Evolutionary conservation across 164 flowering plant genomes (phyloP).

Genomic region (Kingdonia uniflora): DNA sequence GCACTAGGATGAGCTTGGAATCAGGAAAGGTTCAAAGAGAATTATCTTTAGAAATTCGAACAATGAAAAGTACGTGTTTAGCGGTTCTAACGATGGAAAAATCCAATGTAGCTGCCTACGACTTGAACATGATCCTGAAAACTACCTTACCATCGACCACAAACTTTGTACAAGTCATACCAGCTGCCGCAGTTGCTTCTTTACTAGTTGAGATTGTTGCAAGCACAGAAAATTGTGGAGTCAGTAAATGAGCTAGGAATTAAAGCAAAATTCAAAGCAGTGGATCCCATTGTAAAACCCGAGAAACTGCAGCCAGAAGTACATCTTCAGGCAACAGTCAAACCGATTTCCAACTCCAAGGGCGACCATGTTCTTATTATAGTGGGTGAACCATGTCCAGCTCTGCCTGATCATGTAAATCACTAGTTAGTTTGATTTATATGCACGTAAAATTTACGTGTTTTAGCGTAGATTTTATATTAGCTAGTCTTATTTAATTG

Average conservation of each 20-base stretch:
- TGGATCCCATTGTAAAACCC: conserved; percentile 9
- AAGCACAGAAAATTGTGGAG: conserved; percentile 37
- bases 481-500: too few species aligned
- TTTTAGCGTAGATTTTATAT: too few species aligned
- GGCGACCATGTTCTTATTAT: conserved; percentile 10
- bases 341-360: neutral
- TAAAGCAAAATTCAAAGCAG: conserved; percentile 25
- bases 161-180: conserved; percentile 25
- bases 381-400: neutral
- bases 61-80: conserved; percentile 23
- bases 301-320: conserved; percentile 12
- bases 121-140: conserved; percentile 29
- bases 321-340: conserved; percentile 11
- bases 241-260: conserved; percentile 43
- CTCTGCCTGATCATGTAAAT: conserved; percentile 2
- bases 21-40: conserved; percentile 36
- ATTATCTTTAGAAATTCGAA: conserved; percentile 27
- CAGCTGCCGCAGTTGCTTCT: conserved; percentile 37
- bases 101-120: conserved; percentile 26
- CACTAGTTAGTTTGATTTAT: neutral
- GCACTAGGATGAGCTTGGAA: conserved; percentile 39
- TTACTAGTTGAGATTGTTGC: conserved; percentile 36
- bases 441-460: too few species aligned
- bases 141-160: conserved; percentile 18
- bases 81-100: conserved; percentile 20